phyloP scores from a whole-genome alignment of 2,329 filamentous ascomycete species.

The Xylaria sp. region DNA sequence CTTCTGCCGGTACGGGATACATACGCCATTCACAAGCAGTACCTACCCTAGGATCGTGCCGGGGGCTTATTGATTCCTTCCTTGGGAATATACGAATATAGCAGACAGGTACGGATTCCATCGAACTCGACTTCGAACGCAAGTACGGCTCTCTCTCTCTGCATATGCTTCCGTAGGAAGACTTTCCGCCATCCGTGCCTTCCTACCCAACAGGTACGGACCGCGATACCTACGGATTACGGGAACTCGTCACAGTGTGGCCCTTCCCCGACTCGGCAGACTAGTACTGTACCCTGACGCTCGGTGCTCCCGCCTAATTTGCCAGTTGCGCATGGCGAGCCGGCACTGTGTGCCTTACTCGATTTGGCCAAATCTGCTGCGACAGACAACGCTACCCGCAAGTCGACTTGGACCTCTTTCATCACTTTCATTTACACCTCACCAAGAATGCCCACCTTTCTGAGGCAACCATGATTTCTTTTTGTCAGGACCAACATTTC shows the following conservation, averaged over 20 bases:
- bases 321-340: background rate
- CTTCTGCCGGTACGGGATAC: background rate
- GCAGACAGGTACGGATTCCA: background rate
- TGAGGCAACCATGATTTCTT: background rate
- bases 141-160: background rate
- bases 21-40: background rate
- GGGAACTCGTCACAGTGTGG: background rate
- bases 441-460: background rate
- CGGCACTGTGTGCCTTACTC: background rate
- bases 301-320: background rate
- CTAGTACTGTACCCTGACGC: background rate
- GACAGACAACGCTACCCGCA: background rate
- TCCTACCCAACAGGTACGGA: no score
- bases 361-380: background rate
- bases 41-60: background rate
- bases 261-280: background rate
- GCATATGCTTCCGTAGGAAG: no score
- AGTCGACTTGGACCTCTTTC: background rate
- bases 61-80: background rate
- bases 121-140: background rate
- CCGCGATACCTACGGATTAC: no score
- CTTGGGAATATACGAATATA: background rate
- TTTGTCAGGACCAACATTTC: background rate
- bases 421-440: background rate
- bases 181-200: no score